Conservation (phyloP, 768 basidiomycete genomes). For the Russula sp. region DNA sequence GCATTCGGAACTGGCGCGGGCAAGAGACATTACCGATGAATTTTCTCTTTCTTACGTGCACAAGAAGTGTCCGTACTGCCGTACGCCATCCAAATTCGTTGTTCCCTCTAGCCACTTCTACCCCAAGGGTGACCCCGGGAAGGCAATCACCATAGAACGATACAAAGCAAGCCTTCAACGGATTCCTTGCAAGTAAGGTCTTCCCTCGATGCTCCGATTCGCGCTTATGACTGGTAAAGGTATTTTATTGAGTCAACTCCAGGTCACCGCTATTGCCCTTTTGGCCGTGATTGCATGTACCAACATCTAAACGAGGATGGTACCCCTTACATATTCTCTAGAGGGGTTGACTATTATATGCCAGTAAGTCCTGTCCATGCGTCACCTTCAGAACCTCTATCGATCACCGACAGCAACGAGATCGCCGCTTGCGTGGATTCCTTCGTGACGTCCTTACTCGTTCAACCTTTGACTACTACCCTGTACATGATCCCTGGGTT, state of each 20-base stretch:
- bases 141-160: slow-evolving; percentile 47
- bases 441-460: slow-evolving; percentile 10
- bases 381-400: neutral
- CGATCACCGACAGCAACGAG: slow-evolving; percentile 21
- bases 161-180: slow-evolving; percentile 75
- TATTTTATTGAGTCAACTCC: slow-evolving; percentile 58
- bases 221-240: slow-evolving; percentile 37
- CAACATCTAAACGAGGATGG: slow-evolving; percentile 68
- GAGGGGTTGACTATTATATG: slow-evolving; percentile 56
- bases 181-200: slow-evolving; percentile 61
- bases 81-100: slow-evolving; percentile 61
- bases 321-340: slow-evolving; percentile 51
- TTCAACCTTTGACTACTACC: slow-evolving; percentile 14
- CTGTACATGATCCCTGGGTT: neutral
- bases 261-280: slow-evolving; percentile 62
- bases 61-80: slow-evolving; percentile 80
- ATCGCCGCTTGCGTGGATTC: slow-evolving; percentile 5
- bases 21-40: slow-evolving; percentile 50
- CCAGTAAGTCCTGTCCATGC: slow-evolving; percentile 38
- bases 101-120: slow-evolving; percentile 72
- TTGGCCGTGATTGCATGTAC: slow-evolving; percentile 81
- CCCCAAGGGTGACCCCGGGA: slow-evolving; percentile 51
- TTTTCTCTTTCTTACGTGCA: slow-evolving; percentile 54
- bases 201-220: neutral
- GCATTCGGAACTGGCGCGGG: slow-evolving; percentile 77